These are phyloP conservation scores for Lentinula sp. DNA, from an alignment of 768 basidiomycete species.

Conservation along the genomic window DNA sequence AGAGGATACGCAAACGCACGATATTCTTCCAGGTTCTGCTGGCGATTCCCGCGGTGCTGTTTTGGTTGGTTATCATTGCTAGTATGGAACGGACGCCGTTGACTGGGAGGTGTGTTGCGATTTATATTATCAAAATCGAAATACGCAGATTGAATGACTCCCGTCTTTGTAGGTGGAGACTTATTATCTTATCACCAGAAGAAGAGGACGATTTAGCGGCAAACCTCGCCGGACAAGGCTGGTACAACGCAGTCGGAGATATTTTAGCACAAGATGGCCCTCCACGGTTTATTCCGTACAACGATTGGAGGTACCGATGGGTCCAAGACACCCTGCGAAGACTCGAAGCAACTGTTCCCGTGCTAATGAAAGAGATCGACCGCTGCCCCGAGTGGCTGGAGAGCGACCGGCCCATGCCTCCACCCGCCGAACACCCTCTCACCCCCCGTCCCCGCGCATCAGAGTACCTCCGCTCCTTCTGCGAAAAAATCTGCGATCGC, in stretches of 20 bases:
- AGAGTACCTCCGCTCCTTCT: constrained; percentile 59
- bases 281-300: constrained; percentile 56
- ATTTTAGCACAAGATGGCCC: constrained; percentile 66
- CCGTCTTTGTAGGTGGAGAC: constrained; percentile 63
- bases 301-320: constrained; percentile 91
- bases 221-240: constrained; percentile 77
- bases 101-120: constrained; percentile 66
- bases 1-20: constrained; percentile 43
- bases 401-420: constrained; percentile 58
- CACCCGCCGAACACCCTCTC: constrained; percentile 77
- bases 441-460: constrained; percentile 78
- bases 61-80: constrained; percentile 66
- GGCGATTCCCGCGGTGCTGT: constrained; percentile 52
- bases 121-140: background rate
- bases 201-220: constrained; percentile 88
- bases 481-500: constrained; percentile 42
- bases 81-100: constrained; percentile 75
- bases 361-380: constrained; percentile 55
- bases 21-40: constrained; percentile 48
- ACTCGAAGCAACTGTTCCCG: constrained; percentile 71
- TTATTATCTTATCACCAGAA: constrained; percentile 86
- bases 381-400: constrained; percentile 52
- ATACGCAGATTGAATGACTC: constrained; percentile 1
- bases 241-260: constrained; percentile 79
- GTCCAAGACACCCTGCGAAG: constrained; percentile 71